Conservation (phyloP, 2,329 filamentous ascomycete species). For the Beauveria brongniartii region DNA sequence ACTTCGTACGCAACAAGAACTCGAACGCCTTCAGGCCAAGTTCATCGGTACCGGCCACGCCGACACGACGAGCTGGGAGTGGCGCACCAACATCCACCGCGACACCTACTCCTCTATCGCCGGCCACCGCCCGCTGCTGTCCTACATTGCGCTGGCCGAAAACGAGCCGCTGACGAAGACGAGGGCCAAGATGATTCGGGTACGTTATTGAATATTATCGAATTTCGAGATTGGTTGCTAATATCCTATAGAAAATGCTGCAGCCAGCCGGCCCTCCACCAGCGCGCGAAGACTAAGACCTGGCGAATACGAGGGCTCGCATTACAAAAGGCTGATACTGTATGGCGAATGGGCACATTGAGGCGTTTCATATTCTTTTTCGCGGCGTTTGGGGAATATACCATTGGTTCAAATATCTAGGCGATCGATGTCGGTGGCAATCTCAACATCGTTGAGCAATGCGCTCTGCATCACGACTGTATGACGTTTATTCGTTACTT, state of each 20-base stretch:
- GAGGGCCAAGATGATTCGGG: constrained; percentile 70
- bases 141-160: constrained; percentile 83
- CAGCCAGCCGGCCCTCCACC: constrained; percentile 53
- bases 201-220: constrained; percentile 23
- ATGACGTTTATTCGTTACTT: neutral
- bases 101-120: constrained; percentile 86
- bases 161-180: constrained; percentile 78
- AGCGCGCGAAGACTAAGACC: constrained; percentile 39
- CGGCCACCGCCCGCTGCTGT: constrained; percentile 79
- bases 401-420: constrained; percentile 9
- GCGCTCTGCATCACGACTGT: neutral
- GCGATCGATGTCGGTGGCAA: neutral
- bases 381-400: constrained; percentile 21
- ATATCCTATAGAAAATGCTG: constrained; percentile 53
- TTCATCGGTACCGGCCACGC: constrained; percentile 94
- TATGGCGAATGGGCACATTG: neutral
- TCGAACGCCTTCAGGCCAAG: constrained; percentile 91
- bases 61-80: constrained; percentile 96
- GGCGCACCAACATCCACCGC: constrained; percentile 89
- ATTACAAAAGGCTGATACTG: neutral
- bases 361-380: constrained; percentile 8
- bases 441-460: neutral
- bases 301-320: neutral
- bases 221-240: neutral
- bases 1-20: constrained; percentile 92